phyloP scores from a whole-genome alignment of 1,284 basidiomycete genomes.

The Trichosporon faecale region DNA sequence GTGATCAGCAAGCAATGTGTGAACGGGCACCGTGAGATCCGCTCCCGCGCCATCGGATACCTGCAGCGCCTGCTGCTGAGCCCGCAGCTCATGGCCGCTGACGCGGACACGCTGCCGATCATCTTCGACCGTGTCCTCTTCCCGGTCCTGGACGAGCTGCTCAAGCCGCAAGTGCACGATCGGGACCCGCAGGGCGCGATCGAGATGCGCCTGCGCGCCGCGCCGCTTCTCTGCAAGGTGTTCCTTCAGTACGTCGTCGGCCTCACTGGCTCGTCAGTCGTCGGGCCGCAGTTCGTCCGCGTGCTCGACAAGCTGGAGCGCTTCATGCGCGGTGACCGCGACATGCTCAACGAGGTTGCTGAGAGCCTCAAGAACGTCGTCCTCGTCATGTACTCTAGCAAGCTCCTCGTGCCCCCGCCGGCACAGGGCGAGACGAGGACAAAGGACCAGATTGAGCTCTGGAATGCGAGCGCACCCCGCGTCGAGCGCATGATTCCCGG shows the following conservation, averaged over 20 bases:
- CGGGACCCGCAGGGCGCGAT: slow-evolving; percentile 81
- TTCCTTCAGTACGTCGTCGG: slow-evolving; percentile 90
- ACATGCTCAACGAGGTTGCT: slow-evolving; percentile 90
- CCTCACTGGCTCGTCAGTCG: slow-evolving; percentile 58
- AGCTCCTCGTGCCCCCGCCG: slow-evolving; percentile 70
- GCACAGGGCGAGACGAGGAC: slow-evolving; percentile 58
- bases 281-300: slow-evolving; percentile 79
- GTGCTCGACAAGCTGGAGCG: slow-evolving; percentile 88
- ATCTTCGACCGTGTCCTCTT: slow-evolving; percentile 89
- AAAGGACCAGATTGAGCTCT: slow-evolving; percentile 69
- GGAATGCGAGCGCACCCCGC: slow-evolving; percentile 76
- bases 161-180: slow-evolving; percentile 76
- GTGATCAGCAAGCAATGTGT: slow-evolving; percentile 80
- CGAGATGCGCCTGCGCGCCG: slow-evolving; percentile 83
- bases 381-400: slow-evolving; percentile 88
- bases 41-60: slow-evolving; percentile 76
- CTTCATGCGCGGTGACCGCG: slow-evolving; percentile 80
- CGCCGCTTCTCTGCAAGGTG: slow-evolving; percentile 84
- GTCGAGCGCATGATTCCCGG: slow-evolving; percentile 86
- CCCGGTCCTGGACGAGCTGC: slow-evolving; percentile 84
- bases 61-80: slow-evolving; percentile 85
- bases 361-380: slow-evolving; percentile 97
- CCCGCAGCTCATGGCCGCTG: slow-evolving; percentile 62
- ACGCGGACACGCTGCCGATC: slow-evolving; percentile 66
- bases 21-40: slow-evolving; percentile 78